Conservation (phyloP, 179 eudicot genomes). For the Kewa caespitosa region DNA sequence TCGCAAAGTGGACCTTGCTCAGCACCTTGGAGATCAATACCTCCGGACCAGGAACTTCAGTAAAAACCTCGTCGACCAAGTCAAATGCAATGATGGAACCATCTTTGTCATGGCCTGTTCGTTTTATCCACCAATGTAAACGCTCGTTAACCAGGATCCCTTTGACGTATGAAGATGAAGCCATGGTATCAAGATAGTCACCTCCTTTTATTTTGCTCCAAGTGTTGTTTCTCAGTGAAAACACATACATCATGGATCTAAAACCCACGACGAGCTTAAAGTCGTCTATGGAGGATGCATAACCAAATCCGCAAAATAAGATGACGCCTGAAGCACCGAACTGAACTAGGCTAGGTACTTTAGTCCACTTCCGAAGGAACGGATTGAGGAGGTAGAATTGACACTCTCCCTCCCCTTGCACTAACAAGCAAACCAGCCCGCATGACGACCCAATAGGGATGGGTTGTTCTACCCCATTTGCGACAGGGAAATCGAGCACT, state of each 20-base stretch:
- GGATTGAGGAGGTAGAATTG: slow-evolving; percentile 2
- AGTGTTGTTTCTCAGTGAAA: not conserved
- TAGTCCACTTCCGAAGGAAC: not conserved
- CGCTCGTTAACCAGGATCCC: not conserved
- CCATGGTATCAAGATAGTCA: not conserved
- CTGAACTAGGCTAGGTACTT: not conserved
- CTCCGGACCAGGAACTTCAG: not conserved
- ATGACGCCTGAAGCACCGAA: not conserved
- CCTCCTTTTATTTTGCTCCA: slow-evolving; percentile 2
- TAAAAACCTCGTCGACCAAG: not conserved
- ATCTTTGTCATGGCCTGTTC: not conserved
- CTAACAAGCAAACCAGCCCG: slow-evolving; percentile 1
- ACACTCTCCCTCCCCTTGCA: no score
- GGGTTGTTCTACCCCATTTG: not conserved
- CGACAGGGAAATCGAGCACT: not conserved
- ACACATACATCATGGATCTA: not conserved
- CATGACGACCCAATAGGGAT: not conserved
- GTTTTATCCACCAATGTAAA: slow-evolving; percentile 3
- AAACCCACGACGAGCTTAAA: slow-evolving; percentile 3
- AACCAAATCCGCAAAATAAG: slow-evolving; percentile 7
- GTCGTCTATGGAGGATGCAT: not conserved
- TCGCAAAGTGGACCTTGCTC: not conserved
- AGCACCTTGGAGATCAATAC: not conserved
- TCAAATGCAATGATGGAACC: slow-evolving; percentile 3
- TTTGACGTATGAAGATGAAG: not conserved